phyloP scores from a whole-genome alignment of 2,329 filamentous ascomycete species.

The Nemania sp. region DNA sequence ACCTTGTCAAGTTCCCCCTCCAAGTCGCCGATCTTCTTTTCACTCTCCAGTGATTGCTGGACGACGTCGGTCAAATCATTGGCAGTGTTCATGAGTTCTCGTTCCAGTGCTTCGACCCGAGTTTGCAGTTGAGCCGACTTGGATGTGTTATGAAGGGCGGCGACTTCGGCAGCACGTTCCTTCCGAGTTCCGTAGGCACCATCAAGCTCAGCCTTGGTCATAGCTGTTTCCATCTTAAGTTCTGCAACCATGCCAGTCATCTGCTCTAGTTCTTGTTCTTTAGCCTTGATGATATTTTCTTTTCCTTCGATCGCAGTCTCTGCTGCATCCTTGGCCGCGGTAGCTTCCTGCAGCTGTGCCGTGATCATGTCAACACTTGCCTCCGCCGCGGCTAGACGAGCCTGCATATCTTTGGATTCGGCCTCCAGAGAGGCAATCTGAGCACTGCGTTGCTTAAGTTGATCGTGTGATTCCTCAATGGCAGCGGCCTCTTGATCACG shows the following conservation, averaged over 20 bases:
- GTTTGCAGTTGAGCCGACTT: slow-evolving; percentile 37
- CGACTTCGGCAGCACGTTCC: slow-evolving; percentile 61
- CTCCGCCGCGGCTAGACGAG: slow-evolving; percentile 44
- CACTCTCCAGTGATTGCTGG: slow-evolving; percentile 41
- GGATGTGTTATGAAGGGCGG: slow-evolving; percentile 54
- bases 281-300: slow-evolving; percentile 48
- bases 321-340: slow-evolving; percentile 36
- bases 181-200: slow-evolving; percentile 63
- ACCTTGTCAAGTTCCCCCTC: slow-evolving; percentile 39
- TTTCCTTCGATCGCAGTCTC: slow-evolving; percentile 37
- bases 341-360: slow-evolving; percentile 42
- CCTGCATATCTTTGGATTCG: slow-evolving; percentile 44
- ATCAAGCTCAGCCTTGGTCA: slow-evolving; percentile 64
- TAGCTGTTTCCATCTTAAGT: slow-evolving; percentile 64
- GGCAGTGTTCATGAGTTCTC: slow-evolving; percentile 63
- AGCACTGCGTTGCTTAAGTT: slow-evolving; percentile 49
- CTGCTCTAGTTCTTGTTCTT: slow-evolving; percentile 42
- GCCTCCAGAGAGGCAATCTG: slow-evolving; percentile 50
- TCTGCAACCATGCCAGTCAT: slow-evolving; percentile 57
- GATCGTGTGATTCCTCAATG: slow-evolving; percentile 43
- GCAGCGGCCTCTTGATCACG: slow-evolving; percentile 41
- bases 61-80: slow-evolving; percentile 40
- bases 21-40: slow-evolving; percentile 40
- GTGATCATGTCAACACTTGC: slow-evolving; percentile 44
- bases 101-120: slow-evolving; percentile 61